Evolutionary conservation across 2,329 filamentous ascomycete genomes (phyloP).

Genomic region (Botrytis elliptica): DNA sequence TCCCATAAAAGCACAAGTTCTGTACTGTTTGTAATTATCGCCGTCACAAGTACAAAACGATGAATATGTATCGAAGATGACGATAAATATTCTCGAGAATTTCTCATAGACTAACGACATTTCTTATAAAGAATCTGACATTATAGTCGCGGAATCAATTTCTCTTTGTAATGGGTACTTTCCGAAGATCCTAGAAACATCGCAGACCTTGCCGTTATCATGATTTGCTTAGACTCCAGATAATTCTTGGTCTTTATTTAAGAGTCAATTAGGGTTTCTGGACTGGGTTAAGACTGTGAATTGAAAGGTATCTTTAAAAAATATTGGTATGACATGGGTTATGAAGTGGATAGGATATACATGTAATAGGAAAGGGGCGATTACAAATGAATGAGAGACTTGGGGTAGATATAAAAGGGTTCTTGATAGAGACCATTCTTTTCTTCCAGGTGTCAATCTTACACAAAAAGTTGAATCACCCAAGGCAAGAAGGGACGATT

Average conservation of each 20-base stretch:
- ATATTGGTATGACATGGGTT: rapidly evolving
- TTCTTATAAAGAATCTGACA: too few relatives aligned
- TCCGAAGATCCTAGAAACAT: too few relatives aligned
- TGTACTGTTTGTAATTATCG: background rate
- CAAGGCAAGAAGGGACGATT: too few relatives aligned
- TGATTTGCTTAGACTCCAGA: background rate
- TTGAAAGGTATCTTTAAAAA: rapidly evolving
- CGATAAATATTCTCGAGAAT: background rate
- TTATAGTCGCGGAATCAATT: too few relatives aligned
- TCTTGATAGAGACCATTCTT: background rate
- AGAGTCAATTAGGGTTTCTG: rapidly evolving
- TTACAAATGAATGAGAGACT: background rate
- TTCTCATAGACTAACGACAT: rapidly evolving
- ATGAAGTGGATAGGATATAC: too few relatives aligned
- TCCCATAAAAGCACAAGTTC: background rate
- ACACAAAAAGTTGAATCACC: too few relatives aligned
- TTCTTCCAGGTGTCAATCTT: too few relatives aligned
- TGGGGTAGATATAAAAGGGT: background rate
- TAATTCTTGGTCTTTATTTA: background rate
- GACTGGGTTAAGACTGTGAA: background rate
- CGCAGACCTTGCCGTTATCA: background rate
- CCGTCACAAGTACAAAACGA: background rate
- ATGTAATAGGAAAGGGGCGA: too few relatives aligned
- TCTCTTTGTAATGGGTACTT: too few relatives aligned
- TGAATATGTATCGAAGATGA: background rate